Percentiles rank a stretch among this genome's conserved stretches.
Evolutionary conservation across 345 rosid genomes (phyloP).

Genomic region (Gossypium bickii): DNA sequence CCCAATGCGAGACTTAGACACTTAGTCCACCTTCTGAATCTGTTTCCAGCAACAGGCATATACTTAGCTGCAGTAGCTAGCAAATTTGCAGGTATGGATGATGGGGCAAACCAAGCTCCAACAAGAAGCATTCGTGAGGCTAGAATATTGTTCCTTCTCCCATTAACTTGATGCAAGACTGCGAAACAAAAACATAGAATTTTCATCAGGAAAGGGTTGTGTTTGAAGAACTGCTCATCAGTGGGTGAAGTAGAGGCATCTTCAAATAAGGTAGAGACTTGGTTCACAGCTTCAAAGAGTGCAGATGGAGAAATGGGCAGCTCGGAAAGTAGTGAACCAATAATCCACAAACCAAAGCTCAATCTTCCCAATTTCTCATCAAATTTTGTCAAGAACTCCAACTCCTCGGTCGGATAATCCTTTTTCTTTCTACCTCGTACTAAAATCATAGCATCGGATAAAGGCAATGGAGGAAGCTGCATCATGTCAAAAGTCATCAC

Average conservation of each 20-base stretch:
- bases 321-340: constrained; percentile 76
- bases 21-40: constrained; percentile 58
- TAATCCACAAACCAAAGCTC: constrained; percentile 70
- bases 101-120: constrained; percentile 90
- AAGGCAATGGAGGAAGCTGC: constrained; percentile 51
- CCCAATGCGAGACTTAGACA: constrained; percentile 46
- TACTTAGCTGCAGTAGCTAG: constrained; percentile 64
- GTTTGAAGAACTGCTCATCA: constrained; percentile 63
- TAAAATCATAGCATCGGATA: constrained; percentile 66
- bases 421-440: constrained; percentile 65
- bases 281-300: constrained; percentile 69
- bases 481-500: constrained; percentile 68
- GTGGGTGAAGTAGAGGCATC: constrained; percentile 41
- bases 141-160: constrained; percentile 47
- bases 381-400: constrained; percentile 56
- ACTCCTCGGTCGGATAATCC: constrained; percentile 54
- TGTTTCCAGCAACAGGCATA: constrained; percentile 51
- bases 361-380: constrained; percentile 70
- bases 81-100: constrained; percentile 50
- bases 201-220: constrained; percentile 63
- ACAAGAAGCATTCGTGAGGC: constrained; percentile 75
- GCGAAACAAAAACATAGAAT: constrained; percentile 50
- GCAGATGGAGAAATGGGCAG: constrained; percentile 63
- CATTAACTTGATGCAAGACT: constrained; percentile 60
- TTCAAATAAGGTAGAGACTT: constrained; percentile 40